These are phyloP conservation scores for Gracilaria gracilis DNA, from an alignment of 23 red algal species.

Conservation along the genomic window DNA sequence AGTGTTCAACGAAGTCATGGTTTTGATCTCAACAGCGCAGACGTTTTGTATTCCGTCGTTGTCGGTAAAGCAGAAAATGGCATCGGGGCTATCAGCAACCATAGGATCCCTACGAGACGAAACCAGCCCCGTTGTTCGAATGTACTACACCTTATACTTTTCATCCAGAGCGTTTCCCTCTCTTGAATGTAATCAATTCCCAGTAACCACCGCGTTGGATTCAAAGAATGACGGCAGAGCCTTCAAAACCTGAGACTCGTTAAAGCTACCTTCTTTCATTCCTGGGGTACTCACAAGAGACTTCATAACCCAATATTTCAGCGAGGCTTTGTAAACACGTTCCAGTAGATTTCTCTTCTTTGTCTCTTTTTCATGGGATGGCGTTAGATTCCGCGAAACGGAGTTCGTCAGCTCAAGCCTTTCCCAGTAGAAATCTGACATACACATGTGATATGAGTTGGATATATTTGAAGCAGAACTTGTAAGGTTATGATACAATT, in stretches of 20 bases:
- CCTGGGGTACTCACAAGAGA: background rate
- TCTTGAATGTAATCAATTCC: too few species aligned
- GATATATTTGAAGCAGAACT: too few species aligned
- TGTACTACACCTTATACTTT: background rate
- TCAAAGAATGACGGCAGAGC: background rate
- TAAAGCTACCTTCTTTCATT: background rate
- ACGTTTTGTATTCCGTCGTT: background rate
- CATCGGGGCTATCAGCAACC: slow-evolving; percentile 22
- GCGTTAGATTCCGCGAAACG: too few species aligned
- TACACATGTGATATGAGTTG: too few species aligned
- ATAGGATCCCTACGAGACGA: background rate
- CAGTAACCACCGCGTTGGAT: background rate
- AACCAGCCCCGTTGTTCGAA: slow-evolving; percentile 13
- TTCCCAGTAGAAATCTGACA: too few species aligned
- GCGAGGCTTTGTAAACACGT: background rate
- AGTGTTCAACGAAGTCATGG: slow-evolving; percentile 18
- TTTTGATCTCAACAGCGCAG: slow-evolving; percentile 22
- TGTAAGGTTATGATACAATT: too few species aligned
- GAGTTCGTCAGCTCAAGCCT: too few species aligned
- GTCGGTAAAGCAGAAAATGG: background rate
- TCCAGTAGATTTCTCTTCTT: too few species aligned
- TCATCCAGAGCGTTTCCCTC: too few species aligned
- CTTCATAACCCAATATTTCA: background rate
- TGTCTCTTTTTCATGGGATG: too few species aligned
- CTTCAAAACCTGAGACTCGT: background rate